Evolutionary conservation across 2,329 filamentous ascomycete species (phyloP).

Genomic region (Acarospora socialis): DNA sequence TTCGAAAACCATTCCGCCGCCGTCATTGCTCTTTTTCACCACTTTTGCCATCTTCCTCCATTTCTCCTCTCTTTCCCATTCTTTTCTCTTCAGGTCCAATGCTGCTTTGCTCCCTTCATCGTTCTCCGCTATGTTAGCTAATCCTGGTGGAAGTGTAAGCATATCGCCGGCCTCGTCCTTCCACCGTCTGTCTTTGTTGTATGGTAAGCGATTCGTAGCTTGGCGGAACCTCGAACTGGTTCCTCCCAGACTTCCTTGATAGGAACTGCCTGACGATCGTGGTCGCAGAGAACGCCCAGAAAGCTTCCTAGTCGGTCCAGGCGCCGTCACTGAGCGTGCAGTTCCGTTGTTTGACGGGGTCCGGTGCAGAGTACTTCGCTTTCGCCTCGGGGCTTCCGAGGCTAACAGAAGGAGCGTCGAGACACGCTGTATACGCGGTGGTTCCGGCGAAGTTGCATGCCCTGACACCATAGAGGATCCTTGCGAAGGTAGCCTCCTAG

Average conservation of each 20-base stretch:
- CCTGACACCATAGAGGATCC: conserved; percentile 16
- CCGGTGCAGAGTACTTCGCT: conserved; percentile 31
- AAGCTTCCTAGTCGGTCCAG: conserved; percentile 24
- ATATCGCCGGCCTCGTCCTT: conserved; percentile 50
- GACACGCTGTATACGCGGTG: conserved; percentile 38
- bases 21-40: conserved; percentile 30
- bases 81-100: conserved; percentile 40
- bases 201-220: conserved; percentile 37
- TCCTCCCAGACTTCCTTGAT: conserved; percentile 26
- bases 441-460: conserved; percentile 20
- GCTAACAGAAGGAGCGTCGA: conserved; percentile 44
- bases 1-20: conserved; percentile 53
- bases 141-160: conserved; percentile 44
- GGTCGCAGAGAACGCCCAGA: conserved; percentile 32
- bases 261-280: conserved; percentile 25
- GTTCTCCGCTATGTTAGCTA: conserved; percentile 31
- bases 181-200: conserved; percentile 38
- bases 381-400: conserved; percentile 40
- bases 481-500: conserved; percentile 23
- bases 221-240: conserved; percentile 34
- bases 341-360: conserved; percentile 33
- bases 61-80: conserved; percentile 49
- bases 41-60: conserved; percentile 52
- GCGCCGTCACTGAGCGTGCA: conserved; percentile 24
- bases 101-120: conserved; percentile 34